These are phyloP conservation scores for Trichophaea hybrida DNA, from an alignment of 2,329 filamentous ascomycete species.

Conservation along the genomic window DNA sequence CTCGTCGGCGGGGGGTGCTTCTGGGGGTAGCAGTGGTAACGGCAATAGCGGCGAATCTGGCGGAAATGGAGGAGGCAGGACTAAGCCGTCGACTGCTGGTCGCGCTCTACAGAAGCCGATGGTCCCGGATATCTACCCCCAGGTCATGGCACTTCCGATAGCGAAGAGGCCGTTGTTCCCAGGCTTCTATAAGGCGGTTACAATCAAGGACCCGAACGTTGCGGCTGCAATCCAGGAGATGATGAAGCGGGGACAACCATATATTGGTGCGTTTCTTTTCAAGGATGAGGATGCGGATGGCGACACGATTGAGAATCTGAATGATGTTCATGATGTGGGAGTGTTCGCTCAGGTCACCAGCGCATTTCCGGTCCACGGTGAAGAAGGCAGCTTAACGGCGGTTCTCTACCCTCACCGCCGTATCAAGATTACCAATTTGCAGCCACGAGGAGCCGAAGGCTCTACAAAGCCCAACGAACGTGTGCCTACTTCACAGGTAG, in stretches of 20 bases:
- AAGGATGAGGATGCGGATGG: constrained; percentile 91
- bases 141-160: constrained; percentile 94
- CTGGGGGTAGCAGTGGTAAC: constrained; percentile 9
- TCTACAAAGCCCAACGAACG: constrained; percentile 34
- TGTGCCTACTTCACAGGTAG: constrained; percentile 12
- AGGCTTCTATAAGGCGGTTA: constrained; percentile 97
- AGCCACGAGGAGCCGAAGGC: constrained; percentile 34
- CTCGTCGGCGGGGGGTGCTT: constrained; percentile 5
- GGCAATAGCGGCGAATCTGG: constrained; percentile 15
- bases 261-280: constrained; percentile 91
- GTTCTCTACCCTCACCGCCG: constrained; percentile 92
- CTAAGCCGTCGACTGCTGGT: constrained; percentile 56
- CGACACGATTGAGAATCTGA: constrained; percentile 77
- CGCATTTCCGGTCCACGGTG: constrained; percentile 78
- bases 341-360: constrained; percentile 98
- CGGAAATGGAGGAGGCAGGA: constrained; percentile 44
- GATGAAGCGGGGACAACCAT: constrained; percentile 91
- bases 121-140: constrained; percentile 89
- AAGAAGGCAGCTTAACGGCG: constrained; percentile 72
- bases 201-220: constrained; percentile 83
- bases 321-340: constrained; percentile 89
- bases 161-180: constrained; percentile 87
- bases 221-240: constrained; percentile 87
- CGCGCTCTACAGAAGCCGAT: constrained; percentile 71
- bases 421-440: constrained; percentile 76